Evolutionary conservation across 1,284 basidiomycete genomes (phyloP).

Genomic region (Veloboletus limbatus): DNA sequence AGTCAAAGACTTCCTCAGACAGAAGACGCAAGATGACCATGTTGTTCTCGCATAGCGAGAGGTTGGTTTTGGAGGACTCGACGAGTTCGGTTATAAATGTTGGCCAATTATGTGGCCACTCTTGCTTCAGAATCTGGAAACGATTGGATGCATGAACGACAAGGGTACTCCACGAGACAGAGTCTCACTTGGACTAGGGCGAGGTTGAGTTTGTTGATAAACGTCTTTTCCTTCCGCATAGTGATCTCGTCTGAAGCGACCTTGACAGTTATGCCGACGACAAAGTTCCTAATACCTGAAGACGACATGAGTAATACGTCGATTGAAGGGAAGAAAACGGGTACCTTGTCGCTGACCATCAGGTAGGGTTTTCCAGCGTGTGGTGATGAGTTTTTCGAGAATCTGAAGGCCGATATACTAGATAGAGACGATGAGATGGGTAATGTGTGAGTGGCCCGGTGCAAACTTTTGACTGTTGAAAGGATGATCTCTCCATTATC

Average conservation of each 20-base stretch:
- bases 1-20: constrained; percentile 99
- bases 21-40: constrained; percentile 99
- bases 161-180: background rate
- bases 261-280: constrained; percentile 92
- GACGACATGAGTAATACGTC: constrained; percentile 5
- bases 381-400: constrained; percentile 90
- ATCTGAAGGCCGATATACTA: constrained; percentile 95
- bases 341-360: constrained; percentile 88
- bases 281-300: constrained; percentile 93
- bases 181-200: constrained; percentile 83
- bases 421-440: constrained; percentile 20
- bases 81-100: constrained; percentile 98
- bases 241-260: constrained; percentile 85
- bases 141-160: constrained; percentile 11
- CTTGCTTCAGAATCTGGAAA: constrained; percentile 95
- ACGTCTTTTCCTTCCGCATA: constrained; percentile 92
- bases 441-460: background rate
- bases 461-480: constrained; percentile 86
- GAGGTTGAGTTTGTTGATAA: constrained; percentile 95
- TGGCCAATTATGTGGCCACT: constrained; percentile 99
- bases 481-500: constrained; percentile 84
- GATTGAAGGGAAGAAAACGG: background rate
- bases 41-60: constrained; percentile 99
- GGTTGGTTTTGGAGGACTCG: constrained; percentile 93
- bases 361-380: constrained; percentile 95